Conservation (phyloP, 164 flowering plant genomes). For the Protea cynaroides region DNA sequence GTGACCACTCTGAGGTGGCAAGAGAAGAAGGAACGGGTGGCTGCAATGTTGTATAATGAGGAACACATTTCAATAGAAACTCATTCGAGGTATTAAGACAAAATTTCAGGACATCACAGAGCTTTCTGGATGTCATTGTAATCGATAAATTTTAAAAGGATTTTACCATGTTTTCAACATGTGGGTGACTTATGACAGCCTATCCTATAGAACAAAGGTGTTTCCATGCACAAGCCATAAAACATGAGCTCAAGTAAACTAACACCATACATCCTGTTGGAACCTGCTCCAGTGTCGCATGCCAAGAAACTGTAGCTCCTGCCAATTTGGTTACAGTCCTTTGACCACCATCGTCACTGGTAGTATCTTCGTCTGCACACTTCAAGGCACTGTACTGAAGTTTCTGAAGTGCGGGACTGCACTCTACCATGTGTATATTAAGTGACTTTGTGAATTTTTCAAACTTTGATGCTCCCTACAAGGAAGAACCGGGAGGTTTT, state of each 20-base stretch:
- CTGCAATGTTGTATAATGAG: neutral
- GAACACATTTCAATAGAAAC: neutral
- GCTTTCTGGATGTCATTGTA: neutral
- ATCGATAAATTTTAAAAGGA: neutral
- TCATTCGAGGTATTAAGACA: neutral
- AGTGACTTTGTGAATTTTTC: conserved; percentile 63
- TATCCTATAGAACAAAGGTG: neutral
- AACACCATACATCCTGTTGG: conserved; percentile 75
- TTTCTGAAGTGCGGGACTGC: conserved; percentile 80
- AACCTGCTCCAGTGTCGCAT: conserved; percentile 80
- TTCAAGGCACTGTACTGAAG: conserved; percentile 62
- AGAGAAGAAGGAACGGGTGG: no score
- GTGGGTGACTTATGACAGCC: neutral
- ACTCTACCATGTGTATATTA: conserved; percentile 85
- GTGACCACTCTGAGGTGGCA: no score
- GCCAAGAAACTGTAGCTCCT: conserved; percentile 84
- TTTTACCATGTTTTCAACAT: neutral
- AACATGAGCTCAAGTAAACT: neutral
- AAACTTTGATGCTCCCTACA: conserved; percentile 84
- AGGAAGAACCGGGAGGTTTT: conserved; percentile 7
- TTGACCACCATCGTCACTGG: conserved; percentile 22
- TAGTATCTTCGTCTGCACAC: conserved; percentile 40
- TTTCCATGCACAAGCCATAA: neutral
- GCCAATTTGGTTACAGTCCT: conserved; percentile 46
- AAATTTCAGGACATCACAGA: neutral